Conservation (phyloP, 2,329 filamentous ascomycete species). For the Diplocarpon mali region DNA sequence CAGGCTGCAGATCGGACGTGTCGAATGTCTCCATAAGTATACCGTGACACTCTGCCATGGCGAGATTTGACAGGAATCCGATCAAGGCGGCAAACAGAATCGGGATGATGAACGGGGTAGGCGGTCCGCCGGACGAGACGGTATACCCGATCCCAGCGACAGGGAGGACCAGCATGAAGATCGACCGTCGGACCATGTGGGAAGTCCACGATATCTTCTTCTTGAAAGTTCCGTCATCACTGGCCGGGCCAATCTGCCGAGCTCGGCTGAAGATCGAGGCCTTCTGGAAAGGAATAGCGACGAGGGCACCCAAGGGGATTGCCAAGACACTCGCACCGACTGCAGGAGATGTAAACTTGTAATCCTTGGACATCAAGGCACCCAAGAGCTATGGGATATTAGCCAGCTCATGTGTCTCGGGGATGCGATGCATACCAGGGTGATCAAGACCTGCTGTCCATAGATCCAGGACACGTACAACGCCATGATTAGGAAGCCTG, state of each 20-base stretch:
- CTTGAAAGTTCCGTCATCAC: slow-evolving; percentile 53
- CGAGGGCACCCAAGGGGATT: slow-evolving; percentile 55
- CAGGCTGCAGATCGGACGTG: slow-evolving; percentile 66
- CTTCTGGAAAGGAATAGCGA: slow-evolving; percentile 64
- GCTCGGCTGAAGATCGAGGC: slow-evolving; percentile 58
- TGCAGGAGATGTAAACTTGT: slow-evolving; percentile 49
- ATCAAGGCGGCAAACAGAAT: slow-evolving; percentile 54
- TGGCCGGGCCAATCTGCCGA: slow-evolving; percentile 45
- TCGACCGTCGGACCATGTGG: slow-evolving; percentile 54
- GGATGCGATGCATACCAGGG: slow-evolving; percentile 41
- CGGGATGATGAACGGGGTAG: slow-evolving; percentile 49
- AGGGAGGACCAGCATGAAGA: slow-evolving; percentile 58
- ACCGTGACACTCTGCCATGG: slow-evolving; percentile 65
- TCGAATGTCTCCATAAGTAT: slow-evolving; percentile 75
- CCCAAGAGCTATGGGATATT: slow-evolving; percentile 43
- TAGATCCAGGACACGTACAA: slow-evolving; percentile 73
- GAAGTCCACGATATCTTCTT: slow-evolving; percentile 58
- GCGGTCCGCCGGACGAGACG: slow-evolving; percentile 50
- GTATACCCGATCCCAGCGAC: slow-evolving; percentile 58
- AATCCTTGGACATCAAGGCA: slow-evolving; percentile 58
- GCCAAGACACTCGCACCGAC: slow-evolving; percentile 57
- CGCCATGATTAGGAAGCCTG: slow-evolving; percentile 61
- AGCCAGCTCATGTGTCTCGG: slow-evolving; percentile 9
- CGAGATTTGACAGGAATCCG: slow-evolving; percentile 61
- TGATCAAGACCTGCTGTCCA: slow-evolving; percentile 61